These are phyloP conservation scores for Buxus sempervirens DNA, from an alignment of 164 flowering plant genomes.

Conservation along the genomic window DNA sequence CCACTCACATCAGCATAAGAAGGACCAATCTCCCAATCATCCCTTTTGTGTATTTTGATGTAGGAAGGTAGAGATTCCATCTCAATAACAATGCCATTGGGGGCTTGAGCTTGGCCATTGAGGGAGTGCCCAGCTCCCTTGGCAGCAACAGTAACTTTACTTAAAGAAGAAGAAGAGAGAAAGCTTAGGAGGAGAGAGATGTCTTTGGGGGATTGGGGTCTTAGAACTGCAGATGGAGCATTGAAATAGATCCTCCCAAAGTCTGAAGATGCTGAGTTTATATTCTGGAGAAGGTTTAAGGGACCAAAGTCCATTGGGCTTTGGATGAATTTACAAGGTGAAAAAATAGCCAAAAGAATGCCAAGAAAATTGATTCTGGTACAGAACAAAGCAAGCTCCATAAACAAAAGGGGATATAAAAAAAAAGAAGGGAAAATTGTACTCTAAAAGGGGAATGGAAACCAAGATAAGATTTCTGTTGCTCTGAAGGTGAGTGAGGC, in stretches of 20 bases:
- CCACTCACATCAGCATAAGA: slow-evolving; percentile 43
- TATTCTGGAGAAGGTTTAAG: slow-evolving; percentile 23
- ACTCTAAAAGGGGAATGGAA: background rate
- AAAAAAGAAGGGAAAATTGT: no score
- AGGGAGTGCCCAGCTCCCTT: slow-evolving; percentile 41
- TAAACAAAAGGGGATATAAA: background rate
- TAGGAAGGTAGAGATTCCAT: slow-evolving; percentile 30
- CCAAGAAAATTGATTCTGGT: slow-evolving; percentile 21
- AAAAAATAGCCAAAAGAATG: slow-evolving; percentile 26
- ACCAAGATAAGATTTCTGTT: slow-evolving; percentile 5
- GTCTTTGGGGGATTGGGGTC: slow-evolving; percentile 27
- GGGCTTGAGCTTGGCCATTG: slow-evolving; percentile 41
- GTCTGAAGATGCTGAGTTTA: slow-evolving; percentile 25
- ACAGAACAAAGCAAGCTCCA: slow-evolving; percentile 26
- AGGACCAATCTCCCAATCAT: slow-evolving; percentile 8
- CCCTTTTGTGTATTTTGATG: slow-evolving; percentile 19
- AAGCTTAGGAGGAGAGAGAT: slow-evolving; percentile 29
- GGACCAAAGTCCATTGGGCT: slow-evolving; percentile 36
- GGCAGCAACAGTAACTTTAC: slow-evolving; percentile 32
- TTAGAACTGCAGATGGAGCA: slow-evolving; percentile 29
- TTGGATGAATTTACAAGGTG: slow-evolving; percentile 31
- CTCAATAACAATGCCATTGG: slow-evolving; percentile 37
- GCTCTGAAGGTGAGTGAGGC: background rate
- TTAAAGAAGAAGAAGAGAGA: slow-evolving; percentile 23
- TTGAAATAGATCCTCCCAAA: slow-evolving; percentile 33